Conservation (phyloP, 768 basidiomycete species). For the Boletus pseudopeckii region DNA sequence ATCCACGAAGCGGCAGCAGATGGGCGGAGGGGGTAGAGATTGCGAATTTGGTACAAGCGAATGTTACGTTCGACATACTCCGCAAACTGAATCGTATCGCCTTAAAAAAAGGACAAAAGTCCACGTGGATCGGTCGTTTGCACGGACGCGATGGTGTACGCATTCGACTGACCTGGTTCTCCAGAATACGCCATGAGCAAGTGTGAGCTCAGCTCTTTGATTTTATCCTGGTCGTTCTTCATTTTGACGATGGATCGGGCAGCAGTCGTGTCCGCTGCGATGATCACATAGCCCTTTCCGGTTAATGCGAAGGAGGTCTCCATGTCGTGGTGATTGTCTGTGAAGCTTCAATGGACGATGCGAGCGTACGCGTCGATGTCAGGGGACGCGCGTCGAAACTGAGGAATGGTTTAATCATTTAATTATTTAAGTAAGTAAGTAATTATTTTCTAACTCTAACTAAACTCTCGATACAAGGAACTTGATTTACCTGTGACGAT, state of each 20-base stretch:
- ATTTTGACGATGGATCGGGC: conserved; percentile 94
- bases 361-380: conserved; percentile 19
- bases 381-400: conserved; percentile 30
- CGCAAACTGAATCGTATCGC: conserved; percentile 95
- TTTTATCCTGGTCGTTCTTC: conserved; percentile 97
- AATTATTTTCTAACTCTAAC: not conserved
- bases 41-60: conserved; percentile 92
- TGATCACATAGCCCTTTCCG: conserved; percentile 90
- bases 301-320: conserved; percentile 89
- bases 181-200: conserved; percentile 94
- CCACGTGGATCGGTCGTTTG: not conserved
- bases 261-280: conserved; percentile 89
- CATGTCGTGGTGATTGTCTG: conserved; percentile 46
- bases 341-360: conserved; percentile 1
- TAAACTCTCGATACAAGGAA: not conserved
- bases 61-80: conserved; percentile 97
- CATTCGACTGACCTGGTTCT: conserved; percentile 66
- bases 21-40: conserved; percentile 85
- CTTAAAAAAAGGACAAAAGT: conserved; percentile 36
- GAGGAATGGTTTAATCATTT: conserved; percentile 13
- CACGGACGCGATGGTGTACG: not conserved
- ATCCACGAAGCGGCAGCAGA: conserved; percentile 94
- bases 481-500: not conserved
- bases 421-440: no score
- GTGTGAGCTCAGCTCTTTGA: conserved; percentile 86